phyloP scores from a whole-genome alignment of 2,329 filamentous ascomycete genomes.

The Monosporascus sp. region DNA sequence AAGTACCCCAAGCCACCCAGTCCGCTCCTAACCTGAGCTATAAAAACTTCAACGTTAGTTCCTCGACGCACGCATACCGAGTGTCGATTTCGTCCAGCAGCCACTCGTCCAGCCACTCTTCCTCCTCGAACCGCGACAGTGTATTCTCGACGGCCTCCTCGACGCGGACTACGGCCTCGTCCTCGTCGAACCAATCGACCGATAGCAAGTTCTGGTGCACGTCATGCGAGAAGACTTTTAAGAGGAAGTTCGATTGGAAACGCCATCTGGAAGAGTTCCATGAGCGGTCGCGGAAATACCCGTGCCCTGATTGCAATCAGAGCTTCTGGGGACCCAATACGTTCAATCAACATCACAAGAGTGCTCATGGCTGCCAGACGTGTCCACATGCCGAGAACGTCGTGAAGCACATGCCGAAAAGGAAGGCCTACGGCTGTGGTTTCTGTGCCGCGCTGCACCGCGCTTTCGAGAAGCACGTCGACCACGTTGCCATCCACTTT shows the following conservation, averaged over 20 bases:
- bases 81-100: constrained; percentile 23
- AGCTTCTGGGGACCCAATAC: constrained; percentile 64
- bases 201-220: constrained; percentile 34
- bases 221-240: constrained; percentile 57
- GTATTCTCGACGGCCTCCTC: constrained; percentile 26
- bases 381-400: constrained; percentile 62
- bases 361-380: constrained; percentile 58
- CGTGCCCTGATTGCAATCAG: constrained; percentile 63
- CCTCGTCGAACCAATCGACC: constrained; percentile 13
- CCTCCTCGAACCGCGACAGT: constrained; percentile 26
- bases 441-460: constrained; percentile 61
- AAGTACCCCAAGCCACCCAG: constrained; percentile 10
- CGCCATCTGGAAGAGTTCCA: constrained; percentile 66
- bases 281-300: constrained; percentile 63
- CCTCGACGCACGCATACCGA: constrained; percentile 17
- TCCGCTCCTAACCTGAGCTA: constrained; percentile 22
- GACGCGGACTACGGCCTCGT: constrained; percentile 24
- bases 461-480: constrained; percentile 61
- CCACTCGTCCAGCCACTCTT: constrained; percentile 22
- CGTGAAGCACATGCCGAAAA: constrained; percentile 57
- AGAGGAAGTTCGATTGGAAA: constrained; percentile 66
- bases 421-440: constrained; percentile 64
- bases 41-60: constrained; percentile 18
- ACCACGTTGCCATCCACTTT: constrained; percentile 64
- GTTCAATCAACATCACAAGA: constrained; percentile 64